A percentile compares a stretch with the other conserved stretches of the same genome.
These are phyloP conservation scores for Paramecium caudatum DNA, from an alignment of 73 alveolate species.

Conservation along the genomic window DNA sequence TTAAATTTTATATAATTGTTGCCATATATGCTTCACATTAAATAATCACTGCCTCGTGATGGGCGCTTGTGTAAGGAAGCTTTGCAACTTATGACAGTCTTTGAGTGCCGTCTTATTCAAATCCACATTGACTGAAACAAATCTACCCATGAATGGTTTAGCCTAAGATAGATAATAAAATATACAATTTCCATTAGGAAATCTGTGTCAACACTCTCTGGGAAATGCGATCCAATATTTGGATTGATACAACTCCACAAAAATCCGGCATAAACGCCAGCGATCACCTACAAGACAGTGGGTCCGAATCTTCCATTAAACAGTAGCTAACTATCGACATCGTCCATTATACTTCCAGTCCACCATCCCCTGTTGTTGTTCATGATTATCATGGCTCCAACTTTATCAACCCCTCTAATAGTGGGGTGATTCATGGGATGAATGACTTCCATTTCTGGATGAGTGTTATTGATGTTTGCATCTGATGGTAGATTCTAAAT, in stretches of 20 bases:
- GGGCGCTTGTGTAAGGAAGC: constrained; percentile 30
- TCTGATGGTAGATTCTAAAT: not conserved
- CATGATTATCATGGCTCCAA: constrained; percentile 60
- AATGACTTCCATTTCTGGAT: constrained; percentile 62
- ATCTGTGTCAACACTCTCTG: constrained; percentile 58
- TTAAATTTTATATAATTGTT: not conserved
- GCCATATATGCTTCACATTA: not conserved
- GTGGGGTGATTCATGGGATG: constrained; percentile 66
- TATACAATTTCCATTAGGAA: constrained; percentile 10
- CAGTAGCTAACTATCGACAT: not conserved
- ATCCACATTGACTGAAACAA: constrained; percentile 61
- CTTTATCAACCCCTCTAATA: constrained; percentile 57
- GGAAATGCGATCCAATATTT: constrained; percentile 39
- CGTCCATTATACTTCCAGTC: constrained; percentile 71
- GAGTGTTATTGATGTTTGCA: constrained; percentile 31
- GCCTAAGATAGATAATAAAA: constrained; percentile 15
- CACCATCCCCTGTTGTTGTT: constrained; percentile 67
- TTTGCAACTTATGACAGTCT: constrained; percentile 56
- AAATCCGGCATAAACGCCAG: constrained; percentile 62
- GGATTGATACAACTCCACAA: constrained; percentile 61
- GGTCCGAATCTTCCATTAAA: constrained; percentile 62
- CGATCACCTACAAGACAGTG: constrained; percentile 53
- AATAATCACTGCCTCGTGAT: constrained; percentile 43
- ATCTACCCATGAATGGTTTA: constrained; percentile 36
- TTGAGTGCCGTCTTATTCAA: constrained; percentile 42